phyloP scores from a whole-genome alignment of 2,329 filamentous ascomycete genomes.

The Rhinocladiella mackenziei region DNA sequence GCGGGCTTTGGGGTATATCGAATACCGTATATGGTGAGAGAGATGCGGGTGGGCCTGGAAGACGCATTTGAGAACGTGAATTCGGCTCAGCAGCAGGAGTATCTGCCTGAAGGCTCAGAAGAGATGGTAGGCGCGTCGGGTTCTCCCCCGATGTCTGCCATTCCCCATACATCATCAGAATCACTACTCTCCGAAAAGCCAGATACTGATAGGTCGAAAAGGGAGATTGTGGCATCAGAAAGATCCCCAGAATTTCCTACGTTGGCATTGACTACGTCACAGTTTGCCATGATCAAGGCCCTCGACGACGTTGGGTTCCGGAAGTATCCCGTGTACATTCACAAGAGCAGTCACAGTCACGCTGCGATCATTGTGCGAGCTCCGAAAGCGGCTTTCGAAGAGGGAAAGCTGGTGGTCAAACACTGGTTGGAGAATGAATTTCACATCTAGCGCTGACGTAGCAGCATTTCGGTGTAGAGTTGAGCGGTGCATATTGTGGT shows the following conservation, averaged over 20 bases:
- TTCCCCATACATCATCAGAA: slow-evolving; percentile 16
- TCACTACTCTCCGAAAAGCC: slow-evolving; percentile 30
- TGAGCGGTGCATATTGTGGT: background rate
- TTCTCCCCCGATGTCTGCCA: slow-evolving; percentile 6
- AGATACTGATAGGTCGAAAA: slow-evolving; percentile 31
- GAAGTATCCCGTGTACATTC: slow-evolving; percentile 53
- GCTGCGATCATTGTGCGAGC: slow-evolving; percentile 83
- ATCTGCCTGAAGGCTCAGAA: slow-evolving; percentile 57
- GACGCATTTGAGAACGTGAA: slow-evolving; percentile 71
- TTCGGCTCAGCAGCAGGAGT: slow-evolving; percentile 65
- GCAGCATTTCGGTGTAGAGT: background rate
- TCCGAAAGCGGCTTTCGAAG: slow-evolving; percentile 63
- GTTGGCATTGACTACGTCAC: slow-evolving; percentile 70
- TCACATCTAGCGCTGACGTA: slow-evolving; percentile 45
- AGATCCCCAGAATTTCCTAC: slow-evolving; percentile 56
- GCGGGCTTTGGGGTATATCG: slow-evolving; percentile 68
- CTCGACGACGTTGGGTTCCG: slow-evolving; percentile 62
- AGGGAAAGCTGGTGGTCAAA: slow-evolving; percentile 71
- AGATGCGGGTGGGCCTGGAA: slow-evolving; percentile 71
- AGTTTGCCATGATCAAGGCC: slow-evolving; percentile 79
- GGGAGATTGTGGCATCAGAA: slow-evolving; percentile 22
- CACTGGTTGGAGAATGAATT: slow-evolving; percentile 82
- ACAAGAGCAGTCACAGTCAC: slow-evolving; percentile 72
- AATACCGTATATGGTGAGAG: slow-evolving; percentile 70
- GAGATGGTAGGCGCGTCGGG: slow-evolving; percentile 38